Base-by-base conservation (phyloP, 2,329 filamentous ascomycete genomes). In the Penicillium sp. region DNA sequence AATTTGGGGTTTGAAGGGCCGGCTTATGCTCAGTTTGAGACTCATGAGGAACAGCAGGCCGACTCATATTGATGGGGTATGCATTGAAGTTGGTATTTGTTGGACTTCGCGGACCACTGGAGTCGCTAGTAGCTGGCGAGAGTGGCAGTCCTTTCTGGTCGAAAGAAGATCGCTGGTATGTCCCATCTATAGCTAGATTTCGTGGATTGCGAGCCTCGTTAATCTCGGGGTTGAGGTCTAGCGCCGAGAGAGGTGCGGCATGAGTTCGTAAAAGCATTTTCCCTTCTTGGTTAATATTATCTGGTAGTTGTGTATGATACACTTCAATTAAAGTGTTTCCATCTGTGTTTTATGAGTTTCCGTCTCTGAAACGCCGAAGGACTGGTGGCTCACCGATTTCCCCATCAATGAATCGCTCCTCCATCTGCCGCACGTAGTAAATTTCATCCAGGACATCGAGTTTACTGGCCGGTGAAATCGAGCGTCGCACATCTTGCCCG, bases 401-500 rank as follows among this genome's bases (percentile, higher is more conserved):
- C 13, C 66, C 67, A 10, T 67, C 53, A 3, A 70, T 54, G 32
- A 59, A 71, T 15, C 49, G 54, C 34, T 71, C 68, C 44, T 71
- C 68, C 54, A 68, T 65, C 10, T 62, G 60, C 13, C 68, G 64
- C 4, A 71, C 68, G 20, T 60, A 63, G 48, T 71, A 71, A 36
- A 71, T 70, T 48, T 71, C 68, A 40, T 69, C 67, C 1, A 71
- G 58, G 4, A 71, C 63, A 17, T 64, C 61, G 4, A 70, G 52
- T 20, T 66, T 56, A 27, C 67, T 57, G 3, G 56, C 33, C 7
- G 68, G 68, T 1, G 53, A 56, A 30, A 71, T 70, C 34, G 68
- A 66, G 3, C 67, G 66, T 30, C 68, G 61, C 15, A 70, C 68
- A 13, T 68, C 65, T 33, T 69, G 67, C 24, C 67, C 66, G 7